Percentiles rank a stretch among this genome's conserved stretches.
Evolutionary conservation across 495 filamentous ascomycete genomes (phyloP).

Genomic region (Penicillium daleae): DNA sequence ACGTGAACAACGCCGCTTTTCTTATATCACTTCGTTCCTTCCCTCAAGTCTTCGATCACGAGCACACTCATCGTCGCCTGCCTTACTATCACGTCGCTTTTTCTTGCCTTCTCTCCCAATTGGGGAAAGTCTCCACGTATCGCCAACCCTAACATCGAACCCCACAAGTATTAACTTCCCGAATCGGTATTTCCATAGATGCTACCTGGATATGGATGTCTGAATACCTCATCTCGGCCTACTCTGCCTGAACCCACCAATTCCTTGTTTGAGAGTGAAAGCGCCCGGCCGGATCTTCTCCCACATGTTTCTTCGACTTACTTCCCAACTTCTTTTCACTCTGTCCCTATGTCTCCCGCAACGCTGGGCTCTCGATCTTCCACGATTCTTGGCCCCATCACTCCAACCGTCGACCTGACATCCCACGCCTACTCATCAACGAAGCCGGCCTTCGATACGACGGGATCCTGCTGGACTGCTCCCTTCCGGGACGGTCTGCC

Average conservation of each 20-base stretch:
- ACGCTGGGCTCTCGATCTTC: conserved; percentile 33
- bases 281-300: conserved; percentile 7
- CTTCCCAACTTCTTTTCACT: conserved; percentile 7
- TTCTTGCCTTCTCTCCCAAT: conserved; percentile 24
- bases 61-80: not conserved
- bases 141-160: not conserved
- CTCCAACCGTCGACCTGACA: conserved; percentile 34
- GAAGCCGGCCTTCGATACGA: conserved; percentile 26
- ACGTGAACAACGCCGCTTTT: conserved; percentile 10
- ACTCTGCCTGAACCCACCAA: conserved; percentile 8
- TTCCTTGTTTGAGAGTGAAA: conserved; percentile 6
- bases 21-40: conserved; percentile 23
- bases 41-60: not conserved
- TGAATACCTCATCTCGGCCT: conserved; percentile 8
- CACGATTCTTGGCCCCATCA: conserved; percentile 33
- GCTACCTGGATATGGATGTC: not conserved
- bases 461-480: conserved; percentile 40
- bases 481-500: conserved; percentile 53
- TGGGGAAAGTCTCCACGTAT: conserved; percentile 9
- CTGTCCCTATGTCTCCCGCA: conserved; percentile 45
- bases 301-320: conserved; percentile 33
- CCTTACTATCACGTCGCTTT: conserved; percentile 1
- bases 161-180: not conserved
- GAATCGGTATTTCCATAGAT: not conserved
- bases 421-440: conserved; percentile 15